Base-by-base conservation (phyloP, 1,139 yeast species). In the Kodamaea sp. region DNA sequence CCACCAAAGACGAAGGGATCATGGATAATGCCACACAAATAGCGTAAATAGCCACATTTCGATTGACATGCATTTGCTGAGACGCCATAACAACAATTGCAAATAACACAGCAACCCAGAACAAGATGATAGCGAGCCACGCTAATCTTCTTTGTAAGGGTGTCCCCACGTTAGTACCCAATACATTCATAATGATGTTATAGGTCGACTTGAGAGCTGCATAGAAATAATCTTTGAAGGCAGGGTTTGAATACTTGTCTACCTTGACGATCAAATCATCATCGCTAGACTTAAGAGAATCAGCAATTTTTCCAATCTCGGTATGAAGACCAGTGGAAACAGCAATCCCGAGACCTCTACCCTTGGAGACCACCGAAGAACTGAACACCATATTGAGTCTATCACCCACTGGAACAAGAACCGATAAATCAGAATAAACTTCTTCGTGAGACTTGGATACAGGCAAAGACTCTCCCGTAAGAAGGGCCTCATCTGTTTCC, bases 1-100 rank as follows among this genome's bases (percentile, higher is more conserved):
- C 94, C 39, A 84, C 82, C 47, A 85, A 70, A 1, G 90, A 80
- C 3, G 90, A 84, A 2, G 94, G 95, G 50, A 84, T 84, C 92
- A 84, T 83, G 3, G 92, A 80, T 31, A 84, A 67, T 2, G 92
- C 92, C 34, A 82, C 87, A 59, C 89, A 84, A 50, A 85, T 82
- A 11, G 95, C 94, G 53, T 85, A 85, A 35, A 84, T 80, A 15
- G 90, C 92, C 22, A 85, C 92, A 46, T 83, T 84, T 35, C 68
- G 73, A 42, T 74, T 76, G 21, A 84, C 92, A 24, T 61, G 53
- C 61, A 85, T 78, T 47, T 73, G 75, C 55, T 84, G 90, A 9
- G 89, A 78, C 2, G 79, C 90, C 90, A 85, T 81, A 5, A 83
- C 92, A 29, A 85, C 76, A 38, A 85, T 79, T 3, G 94, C 94